These are phyloP conservation scores for Zygosaccharomyces pseudorouxii DNA, from an alignment of 805 yeast genomes.

Conservation along the genomic window DNA sequence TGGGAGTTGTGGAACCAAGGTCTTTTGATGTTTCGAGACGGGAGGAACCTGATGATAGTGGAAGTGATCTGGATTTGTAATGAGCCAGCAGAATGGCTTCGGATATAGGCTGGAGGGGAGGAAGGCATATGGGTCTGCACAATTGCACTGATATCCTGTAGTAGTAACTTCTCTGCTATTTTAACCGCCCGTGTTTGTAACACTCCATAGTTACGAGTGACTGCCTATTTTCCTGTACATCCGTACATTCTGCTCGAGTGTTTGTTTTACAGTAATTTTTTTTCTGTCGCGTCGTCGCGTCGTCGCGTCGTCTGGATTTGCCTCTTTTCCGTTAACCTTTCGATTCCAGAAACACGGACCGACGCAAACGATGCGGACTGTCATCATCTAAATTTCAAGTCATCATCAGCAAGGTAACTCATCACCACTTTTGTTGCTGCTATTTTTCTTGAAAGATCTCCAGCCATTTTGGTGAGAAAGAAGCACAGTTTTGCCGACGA, in stretches of 20 bases:
- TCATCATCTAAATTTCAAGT: background rate
- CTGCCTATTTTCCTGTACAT: background rate
- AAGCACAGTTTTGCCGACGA: conserved; percentile 46
- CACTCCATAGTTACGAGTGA: background rate
- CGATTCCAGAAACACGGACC: background rate
- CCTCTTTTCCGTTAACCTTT: background rate
- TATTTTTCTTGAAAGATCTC: background rate
- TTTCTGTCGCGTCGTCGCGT: conserved; percentile 7
- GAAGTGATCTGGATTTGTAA: conserved; percentile 2
- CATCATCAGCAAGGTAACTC: background rate
- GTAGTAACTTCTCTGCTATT: background rate
- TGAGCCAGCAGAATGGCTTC: background rate
- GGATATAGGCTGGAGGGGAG: background rate
- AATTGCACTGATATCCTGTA: background rate
- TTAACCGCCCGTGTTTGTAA: background rate
- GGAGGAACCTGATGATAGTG: background rate
- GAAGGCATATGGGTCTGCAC: background rate
- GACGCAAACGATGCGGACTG: background rate
- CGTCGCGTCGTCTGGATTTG: background rate
- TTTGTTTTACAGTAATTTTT: background rate
- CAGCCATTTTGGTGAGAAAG: conserved; percentile 35
- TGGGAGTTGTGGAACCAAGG: conserved; percentile 14
- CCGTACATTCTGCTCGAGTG: background rate
- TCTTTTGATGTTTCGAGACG: background rate
- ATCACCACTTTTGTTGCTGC: background rate